A percentile compares a stretch with the other conserved stretches of the same genome.
Evolutionary conservation across 192 early-diverging fungal species (phyloP).

Genomic region (Gorgonomyces haynaldii): DNA sequence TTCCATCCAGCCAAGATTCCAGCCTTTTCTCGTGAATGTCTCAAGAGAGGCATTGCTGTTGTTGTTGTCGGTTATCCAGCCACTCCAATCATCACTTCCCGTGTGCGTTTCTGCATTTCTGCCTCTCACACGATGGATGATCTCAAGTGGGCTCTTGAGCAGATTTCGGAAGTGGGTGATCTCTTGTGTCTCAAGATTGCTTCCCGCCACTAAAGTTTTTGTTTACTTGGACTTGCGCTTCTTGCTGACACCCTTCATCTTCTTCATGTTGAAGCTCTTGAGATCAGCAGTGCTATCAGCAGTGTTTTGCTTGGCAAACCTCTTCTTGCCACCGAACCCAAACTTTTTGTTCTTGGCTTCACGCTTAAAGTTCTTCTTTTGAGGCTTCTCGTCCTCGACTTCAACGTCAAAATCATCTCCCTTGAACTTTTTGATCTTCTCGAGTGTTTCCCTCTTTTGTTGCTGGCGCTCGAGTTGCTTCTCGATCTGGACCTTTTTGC

Average conservation of each 20-base stretch:
- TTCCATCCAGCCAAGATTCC: constrained; percentile 94
- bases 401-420: constrained; percentile 56
- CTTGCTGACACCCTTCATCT: constrained; percentile 21
- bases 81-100: constrained; percentile 84
- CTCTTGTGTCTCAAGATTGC: constrained; percentile 15
- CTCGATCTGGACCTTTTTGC: constrained; percentile 91
- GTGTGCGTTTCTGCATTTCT: constrained; percentile 90
- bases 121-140: constrained; percentile 92
- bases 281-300: constrained; percentile 64
- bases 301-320: constrained; percentile 66
- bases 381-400: constrained; percentile 24
- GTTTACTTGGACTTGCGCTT: constrained; percentile 4
- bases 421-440: constrained; percentile 65
- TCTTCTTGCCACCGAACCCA: constrained; percentile 85
- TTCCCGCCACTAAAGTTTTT: too few relatives aligned
- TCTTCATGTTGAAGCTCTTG: constrained; percentile 41
- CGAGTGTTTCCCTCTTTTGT: constrained; percentile 75
- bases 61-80: constrained; percentile 97
- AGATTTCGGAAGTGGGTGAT: constrained; percentile 41
- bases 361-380: constrained; percentile 36
- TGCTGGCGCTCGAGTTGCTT: constrained; percentile 80
- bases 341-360: constrained; percentile 71
- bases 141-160: constrained; percentile 41
- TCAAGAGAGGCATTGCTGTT: constrained; percentile 81
- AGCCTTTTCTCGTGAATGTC: constrained; percentile 86